Percentiles rank a stretch among this genome's conserved stretches.
Evolutionary conservation across 495 filamentous ascomycete genomes (phyloP).

Genomic region (Rhypophila decipiens): DNA sequence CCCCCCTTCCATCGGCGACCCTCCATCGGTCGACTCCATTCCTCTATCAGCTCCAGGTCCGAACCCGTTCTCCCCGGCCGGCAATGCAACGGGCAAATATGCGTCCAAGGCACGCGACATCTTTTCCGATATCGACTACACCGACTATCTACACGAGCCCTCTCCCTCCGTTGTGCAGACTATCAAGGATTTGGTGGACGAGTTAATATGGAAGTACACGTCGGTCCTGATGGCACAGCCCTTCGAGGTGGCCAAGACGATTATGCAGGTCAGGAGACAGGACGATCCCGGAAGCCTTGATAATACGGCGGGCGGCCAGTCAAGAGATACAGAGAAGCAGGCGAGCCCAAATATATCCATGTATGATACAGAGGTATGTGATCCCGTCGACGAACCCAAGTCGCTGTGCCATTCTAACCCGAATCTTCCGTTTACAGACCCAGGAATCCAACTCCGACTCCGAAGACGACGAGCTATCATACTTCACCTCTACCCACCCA

Average conservation of each 20-base stretch:
- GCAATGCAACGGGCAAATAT: conserved; percentile 48
- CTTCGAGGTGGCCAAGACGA: conserved; percentile 91
- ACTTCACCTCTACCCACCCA: conserved; percentile 69
- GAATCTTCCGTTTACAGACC: not conserved
- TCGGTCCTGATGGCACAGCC: conserved; percentile 83
- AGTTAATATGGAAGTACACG: conserved; percentile 79
- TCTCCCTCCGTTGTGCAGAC: conserved; percentile 68
- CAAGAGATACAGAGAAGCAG: conserved; percentile 21
- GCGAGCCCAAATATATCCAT: conserved; percentile 34
- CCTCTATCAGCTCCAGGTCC: conserved; percentile 35
- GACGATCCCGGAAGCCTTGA: conserved; percentile 37
- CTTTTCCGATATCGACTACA: conserved; percentile 82
- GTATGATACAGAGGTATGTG: conserved; percentile 41
- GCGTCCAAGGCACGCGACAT: conserved; percentile 76
- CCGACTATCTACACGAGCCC: conserved; percentile 72
- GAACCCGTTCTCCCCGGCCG: conserved; percentile 36
- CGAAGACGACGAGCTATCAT: conserved; percentile 72
- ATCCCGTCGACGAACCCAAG: not conserved
- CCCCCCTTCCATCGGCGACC: conserved; percentile 60
- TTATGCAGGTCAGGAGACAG: conserved; percentile 70
- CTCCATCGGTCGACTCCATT: conserved; percentile 18
- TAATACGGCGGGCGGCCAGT: conserved; percentile 16
- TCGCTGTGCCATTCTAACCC: too few species aligned
- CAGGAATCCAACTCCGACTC: conserved; percentile 50
- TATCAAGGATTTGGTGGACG: conserved; percentile 65